Evolutionary conservation across 2,329 filamentous ascomycete genomes (phyloP).

Genomic region (Curvularia sp.): DNA sequence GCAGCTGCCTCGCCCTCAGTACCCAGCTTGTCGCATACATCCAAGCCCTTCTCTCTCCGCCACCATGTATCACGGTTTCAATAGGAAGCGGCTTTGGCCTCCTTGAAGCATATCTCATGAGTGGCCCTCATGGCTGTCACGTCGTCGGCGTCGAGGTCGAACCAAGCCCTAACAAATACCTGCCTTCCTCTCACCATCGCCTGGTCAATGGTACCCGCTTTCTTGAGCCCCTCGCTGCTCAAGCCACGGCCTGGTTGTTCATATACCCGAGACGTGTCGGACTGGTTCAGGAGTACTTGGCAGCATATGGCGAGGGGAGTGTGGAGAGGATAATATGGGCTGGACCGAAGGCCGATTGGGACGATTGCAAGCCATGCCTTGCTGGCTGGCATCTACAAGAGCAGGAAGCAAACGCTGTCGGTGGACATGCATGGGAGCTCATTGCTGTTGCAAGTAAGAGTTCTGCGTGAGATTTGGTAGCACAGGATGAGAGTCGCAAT

Average conservation of each 20-base stretch:
- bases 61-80: conserved; percentile 47
- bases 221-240: conserved; percentile 51
- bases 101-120: conserved; percentile 56
- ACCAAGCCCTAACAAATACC: conserved; percentile 55
- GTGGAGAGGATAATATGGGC: conserved; percentile 54
- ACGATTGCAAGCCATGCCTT: conserved; percentile 44
- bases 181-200: conserved; percentile 53
- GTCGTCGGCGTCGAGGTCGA: conserved; percentile 60
- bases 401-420: conserved; percentile 34
- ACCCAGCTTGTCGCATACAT: conserved; percentile 38
- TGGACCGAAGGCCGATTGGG: conserved; percentile 55
- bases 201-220: conserved; percentile 56
- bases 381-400: conserved; percentile 28
- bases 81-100: conserved; percentile 62
- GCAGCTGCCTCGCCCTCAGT: conserved; percentile 50
- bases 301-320: conserved; percentile 35
- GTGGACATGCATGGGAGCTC: conserved; percentile 46
- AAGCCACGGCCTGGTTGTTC: conserved; percentile 60
- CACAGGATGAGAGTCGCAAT: not conserved
- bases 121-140: conserved; percentile 27
- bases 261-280: conserved; percentile 61
- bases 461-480: not conserved
- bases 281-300: conserved; percentile 56
- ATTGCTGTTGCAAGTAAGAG: conserved; percentile 34
- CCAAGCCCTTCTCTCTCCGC: conserved; percentile 31